Evolutionary conservation across 345 rosid species (phyloP), one percentile per base, ranked within the genome.

Genomic region (Turnera subulata): DNA sequence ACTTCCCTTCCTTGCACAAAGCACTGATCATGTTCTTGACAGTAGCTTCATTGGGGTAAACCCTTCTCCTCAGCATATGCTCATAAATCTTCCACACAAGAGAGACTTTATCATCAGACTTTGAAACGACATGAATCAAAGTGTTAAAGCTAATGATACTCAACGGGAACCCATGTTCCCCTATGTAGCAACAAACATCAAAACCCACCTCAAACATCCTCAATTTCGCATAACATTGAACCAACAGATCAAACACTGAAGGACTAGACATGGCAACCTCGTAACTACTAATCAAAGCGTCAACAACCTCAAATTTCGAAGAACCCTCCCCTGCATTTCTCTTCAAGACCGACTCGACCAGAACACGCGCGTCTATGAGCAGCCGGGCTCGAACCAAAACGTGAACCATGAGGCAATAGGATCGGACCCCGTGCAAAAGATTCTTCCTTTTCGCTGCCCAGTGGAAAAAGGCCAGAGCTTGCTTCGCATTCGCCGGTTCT

Each of bases 41-140:
- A 4, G 88, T 80, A 0, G 64, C 67, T 45, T 82, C 81, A 26
- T 77, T 84, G 6, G 96, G 95, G 49, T 70, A 76, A 14, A 37
- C 67, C 50, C 84, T 78, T 39, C 63, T 78, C 39, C 39, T 55
- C 16, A 88, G 70, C 79, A 85, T 82, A 24, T 43, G 62, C 75
- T 84, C 86, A 46, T 88, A 91, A 46, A 91, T 75, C 33, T 66
- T 81, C 98, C 98, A 91, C 14, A 79, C 72, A 21, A 88, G 64
- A 29, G 51, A 53, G 47, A 46, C 52, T 60, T 68, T 65, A 54
- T 8, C 8, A 4, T 81, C 72, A 58, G 91, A 85, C 71, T 78
- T 91, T 53, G 74, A 77, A 45, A 65, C 67, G 56, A 68, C 76
- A 58, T 85, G 83, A 61, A 91, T 67, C 74, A 85, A 40, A 52